Evolutionary conservation across 208 protist genomes (phyloP).

Genomic region (Lotmaria passim): DNA sequence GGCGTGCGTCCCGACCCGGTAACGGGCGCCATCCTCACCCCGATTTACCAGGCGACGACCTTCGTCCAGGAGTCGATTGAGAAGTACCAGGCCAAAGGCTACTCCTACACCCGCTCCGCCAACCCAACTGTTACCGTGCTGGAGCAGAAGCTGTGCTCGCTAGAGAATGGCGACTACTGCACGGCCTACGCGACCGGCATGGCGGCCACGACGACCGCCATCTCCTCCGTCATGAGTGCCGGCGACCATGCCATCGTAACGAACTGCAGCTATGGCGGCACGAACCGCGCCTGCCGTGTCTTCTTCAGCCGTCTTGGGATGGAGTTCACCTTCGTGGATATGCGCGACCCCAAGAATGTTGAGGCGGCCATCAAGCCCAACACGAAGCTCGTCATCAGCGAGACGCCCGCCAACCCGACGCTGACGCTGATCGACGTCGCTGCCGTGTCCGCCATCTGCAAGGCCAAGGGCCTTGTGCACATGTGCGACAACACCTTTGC

Average conservation of each 20-base stretch:
- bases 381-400: constrained; percentile 95
- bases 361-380: constrained; percentile 83
- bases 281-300: constrained; percentile 88
- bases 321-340: constrained; percentile 95
- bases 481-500: constrained; percentile 98
- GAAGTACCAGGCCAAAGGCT: constrained; percentile 81
- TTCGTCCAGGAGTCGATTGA: constrained; percentile 92
- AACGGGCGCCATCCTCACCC: constrained; percentile 89
- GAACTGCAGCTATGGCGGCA: constrained; percentile 97
- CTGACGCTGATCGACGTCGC: constrained; percentile 93
- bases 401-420: constrained; percentile 97
- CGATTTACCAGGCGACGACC: constrained; percentile 88
- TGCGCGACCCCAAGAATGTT: constrained; percentile 88
- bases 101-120: constrained; percentile 92
- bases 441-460: constrained; percentile 87
- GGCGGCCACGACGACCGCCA: constrained; percentile 89
- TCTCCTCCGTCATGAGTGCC: constrained; percentile 89
- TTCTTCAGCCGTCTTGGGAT: constrained; percentile 91
- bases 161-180: constrained; percentile 93
- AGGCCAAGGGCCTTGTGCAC: constrained; percentile 80
- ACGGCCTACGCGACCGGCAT: constrained; percentile 90
- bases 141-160: constrained; percentile 87
- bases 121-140: constrained; percentile 95
- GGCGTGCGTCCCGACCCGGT: constrained; percentile 84
- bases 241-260: constrained; percentile 93